Percentiles rank a stretch among this genome's conserved stretches.
These are phyloP conservation scores for Fusarium vanettenii DNA, from an alignment of 2,329 filamentous ascomycete species.

Conservation along the genomic window DNA sequence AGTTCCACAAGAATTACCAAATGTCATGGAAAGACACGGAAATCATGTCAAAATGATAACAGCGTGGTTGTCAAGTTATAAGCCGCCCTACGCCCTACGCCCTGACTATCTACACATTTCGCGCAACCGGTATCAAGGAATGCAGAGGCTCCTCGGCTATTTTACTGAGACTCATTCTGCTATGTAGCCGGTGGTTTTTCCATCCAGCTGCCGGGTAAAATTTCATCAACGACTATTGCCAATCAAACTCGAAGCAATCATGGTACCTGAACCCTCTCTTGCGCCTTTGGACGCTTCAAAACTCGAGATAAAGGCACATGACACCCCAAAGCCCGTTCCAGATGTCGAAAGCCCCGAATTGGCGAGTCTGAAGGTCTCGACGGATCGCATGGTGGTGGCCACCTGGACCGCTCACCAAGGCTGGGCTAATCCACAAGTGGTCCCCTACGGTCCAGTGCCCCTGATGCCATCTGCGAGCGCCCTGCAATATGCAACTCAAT, in stretches of 20 bases:
- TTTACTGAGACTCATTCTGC: neutral
- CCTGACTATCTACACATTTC: neutral
- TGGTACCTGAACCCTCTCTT: neutral
- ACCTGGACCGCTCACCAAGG: neutral
- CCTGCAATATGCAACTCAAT: conserved; percentile 14
- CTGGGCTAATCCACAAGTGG: conserved; percentile 2
- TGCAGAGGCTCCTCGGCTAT: neutral
- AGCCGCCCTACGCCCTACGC: neutral
- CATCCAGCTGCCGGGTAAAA: neutral
- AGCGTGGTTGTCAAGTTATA: neutral
- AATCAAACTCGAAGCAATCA: neutral
- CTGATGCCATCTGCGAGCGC: conserved; percentile 9
- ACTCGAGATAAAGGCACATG: neutral
- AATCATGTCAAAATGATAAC: neutral
- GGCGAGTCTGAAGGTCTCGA: neutral
- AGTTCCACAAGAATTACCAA: neutral
- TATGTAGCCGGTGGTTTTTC: neutral
- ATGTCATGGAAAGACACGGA: neutral
- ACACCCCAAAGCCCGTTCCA: neutral
- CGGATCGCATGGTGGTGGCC: conserved; percentile 12
- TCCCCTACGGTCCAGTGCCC: conserved; percentile 6
- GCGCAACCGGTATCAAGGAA: neutral
- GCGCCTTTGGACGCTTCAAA: neutral
- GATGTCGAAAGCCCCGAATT: neutral
- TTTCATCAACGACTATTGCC: neutral